Conservation (phyloP, 441 rosid genomes). For the Lepidium campestre region DNA sequence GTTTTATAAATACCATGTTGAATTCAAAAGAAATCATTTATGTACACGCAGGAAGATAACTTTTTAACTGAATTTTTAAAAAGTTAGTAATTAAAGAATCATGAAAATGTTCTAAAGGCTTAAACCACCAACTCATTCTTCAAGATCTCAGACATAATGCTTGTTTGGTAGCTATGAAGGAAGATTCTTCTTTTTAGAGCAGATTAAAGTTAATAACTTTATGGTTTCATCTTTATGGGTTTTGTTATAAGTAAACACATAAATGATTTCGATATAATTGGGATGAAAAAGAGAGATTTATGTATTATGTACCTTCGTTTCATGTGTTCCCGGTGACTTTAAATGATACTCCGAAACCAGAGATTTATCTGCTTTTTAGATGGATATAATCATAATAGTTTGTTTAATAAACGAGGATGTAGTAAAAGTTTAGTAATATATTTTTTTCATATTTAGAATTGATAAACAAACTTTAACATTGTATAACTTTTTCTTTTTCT, state of each 20-base stretch:
- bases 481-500: no score
- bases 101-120: background rate
- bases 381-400: background rate
- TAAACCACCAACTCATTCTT: constrained; percentile 33
- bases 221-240: constrained; percentile 19
- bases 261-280: constrained; percentile 41
- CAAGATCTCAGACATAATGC: constrained; percentile 46
- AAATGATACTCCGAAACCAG: background rate
- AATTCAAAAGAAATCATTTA: no score
- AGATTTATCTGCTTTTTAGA: background rate
- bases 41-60: no score
- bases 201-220: constrained; percentile 21
- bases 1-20: no score
- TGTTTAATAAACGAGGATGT: no score
- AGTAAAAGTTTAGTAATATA: no score
- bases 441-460: no score
- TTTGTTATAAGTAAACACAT: constrained; percentile 15
- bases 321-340: background rate
- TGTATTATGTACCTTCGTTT: constrained; percentile 18
- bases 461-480: no score
- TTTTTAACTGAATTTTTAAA: background rate
- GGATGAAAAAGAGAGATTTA: constrained; percentile 10
- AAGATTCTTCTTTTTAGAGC: constrained; percentile 12
- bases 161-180: constrained; percentile 28
- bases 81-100: background rate